These are phyloP conservation scores for Musa balbisiana DNA, from an alignment of 202 grass and related monocot species.

Conservation along the genomic window DNA sequence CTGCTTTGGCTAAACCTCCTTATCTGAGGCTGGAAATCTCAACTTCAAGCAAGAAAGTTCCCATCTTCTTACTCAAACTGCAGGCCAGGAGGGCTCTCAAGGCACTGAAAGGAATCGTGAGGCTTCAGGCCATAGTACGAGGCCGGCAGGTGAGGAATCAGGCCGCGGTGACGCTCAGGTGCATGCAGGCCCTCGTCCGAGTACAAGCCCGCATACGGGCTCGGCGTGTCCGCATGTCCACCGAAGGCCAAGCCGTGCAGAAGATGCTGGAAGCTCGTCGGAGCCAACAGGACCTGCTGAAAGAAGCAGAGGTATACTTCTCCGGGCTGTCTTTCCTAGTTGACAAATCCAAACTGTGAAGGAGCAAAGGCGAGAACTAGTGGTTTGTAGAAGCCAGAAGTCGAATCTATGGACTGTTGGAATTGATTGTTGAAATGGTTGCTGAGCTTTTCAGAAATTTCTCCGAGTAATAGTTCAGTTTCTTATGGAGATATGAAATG, in stretches of 20 bases:
- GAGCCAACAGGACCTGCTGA: conserved; percentile 58
- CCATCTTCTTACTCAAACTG: neutral
- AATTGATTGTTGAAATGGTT: too few relatives aligned
- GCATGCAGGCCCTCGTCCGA: conserved; percentile 89
- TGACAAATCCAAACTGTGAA: neutral
- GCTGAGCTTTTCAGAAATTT: too few relatives aligned
- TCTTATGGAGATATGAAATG: too few relatives aligned
- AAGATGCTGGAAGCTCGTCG: conserved; percentile 56
- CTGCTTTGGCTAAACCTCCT: too few relatives aligned
- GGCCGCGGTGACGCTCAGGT: conserved; percentile 79
- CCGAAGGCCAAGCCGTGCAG: conserved; percentile 82
- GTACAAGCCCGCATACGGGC: conserved; percentile 85
- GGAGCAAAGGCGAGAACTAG: too few relatives aligned
- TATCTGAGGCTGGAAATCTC: too few relatives aligned
- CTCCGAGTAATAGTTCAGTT: too few relatives aligned
- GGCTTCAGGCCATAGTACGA: conserved; percentile 86
- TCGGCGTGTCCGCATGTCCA: conserved; percentile 70
- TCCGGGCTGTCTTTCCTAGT: neutral
- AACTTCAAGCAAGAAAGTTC: too few relatives aligned
- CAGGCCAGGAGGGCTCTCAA: conserved; percentile 64
- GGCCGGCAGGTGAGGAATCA: conserved; percentile 92
- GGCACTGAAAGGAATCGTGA: conserved; percentile 77
- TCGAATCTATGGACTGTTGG: too few relatives aligned
- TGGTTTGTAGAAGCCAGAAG: too few relatives aligned
- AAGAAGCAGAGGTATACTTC: conserved; percentile 59